Conservation (phyloP, 306 rosid species). For the Malus orientalis region DNA sequence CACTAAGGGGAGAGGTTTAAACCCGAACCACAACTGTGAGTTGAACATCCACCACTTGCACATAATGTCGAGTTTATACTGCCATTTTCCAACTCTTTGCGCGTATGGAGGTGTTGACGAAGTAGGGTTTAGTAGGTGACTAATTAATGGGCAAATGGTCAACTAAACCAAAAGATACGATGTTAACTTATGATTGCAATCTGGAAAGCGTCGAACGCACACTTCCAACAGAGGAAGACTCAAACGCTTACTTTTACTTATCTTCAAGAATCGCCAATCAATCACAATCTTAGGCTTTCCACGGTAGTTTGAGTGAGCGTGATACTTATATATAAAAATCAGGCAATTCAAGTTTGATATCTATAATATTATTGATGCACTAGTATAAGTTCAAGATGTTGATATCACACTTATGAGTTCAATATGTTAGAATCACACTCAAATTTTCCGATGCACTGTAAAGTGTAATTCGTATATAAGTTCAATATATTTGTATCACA, state of each 20-base stretch:
- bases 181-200: neutral
- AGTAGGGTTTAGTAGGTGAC: neutral
- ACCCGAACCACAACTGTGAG: neutral
- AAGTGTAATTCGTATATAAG: no score
- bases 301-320: no score
- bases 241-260: no score
- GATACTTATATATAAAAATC: no score
- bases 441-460: no score
- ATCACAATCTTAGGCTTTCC: neutral
- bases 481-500: no score
- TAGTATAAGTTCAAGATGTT: no score
- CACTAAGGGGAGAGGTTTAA: neutral
- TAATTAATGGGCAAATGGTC: neutral
- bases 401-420: no score
- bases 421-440: no score
- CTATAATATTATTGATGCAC: no score
- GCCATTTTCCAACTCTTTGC: neutral
- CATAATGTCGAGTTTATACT: neutral
- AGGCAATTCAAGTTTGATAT: no score
- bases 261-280: neutral
- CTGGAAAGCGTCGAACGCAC: constrained; percentile 1
- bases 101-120: neutral
- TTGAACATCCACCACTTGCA: neutral
- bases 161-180: neutral
- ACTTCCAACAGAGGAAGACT: neutral